Evolutionary conservation across 23 red algal genomes (phyloP), one percentile per base, ranked within the genome.

Genomic region (Pyropia haitanensis): DNA sequence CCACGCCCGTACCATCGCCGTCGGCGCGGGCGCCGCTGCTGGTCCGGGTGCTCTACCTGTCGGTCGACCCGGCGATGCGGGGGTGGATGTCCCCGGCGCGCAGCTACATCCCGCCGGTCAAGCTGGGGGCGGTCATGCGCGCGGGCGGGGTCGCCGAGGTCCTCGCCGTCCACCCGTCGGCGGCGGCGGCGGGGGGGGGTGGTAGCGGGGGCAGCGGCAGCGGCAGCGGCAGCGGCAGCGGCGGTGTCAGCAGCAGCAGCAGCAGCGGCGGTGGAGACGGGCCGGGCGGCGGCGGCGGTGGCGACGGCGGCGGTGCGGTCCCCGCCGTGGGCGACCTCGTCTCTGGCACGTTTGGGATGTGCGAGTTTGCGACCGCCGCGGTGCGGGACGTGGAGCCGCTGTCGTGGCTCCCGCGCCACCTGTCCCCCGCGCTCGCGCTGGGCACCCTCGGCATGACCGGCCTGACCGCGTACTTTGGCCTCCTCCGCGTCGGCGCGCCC

Each of bases 391-490:
- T 90, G 29, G 67, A 27, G 46, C 53, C 57, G 4, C 39, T 46
- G 68, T 69, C 19, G 63, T 25, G 23, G 74, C 59, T 8, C 84
- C 84, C 18, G 5, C 49, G 20, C 63, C 31, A 17, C 51, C 68
- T 30, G 14, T 67, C 12, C 3, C 53, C 27, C 68, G 68, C 2
- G 61, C 61, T 31, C 39, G 57, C 63, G 17, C 71, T 90, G 25
- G 76, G 86, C 26, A 75, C 80, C 16, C 70, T 90, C 17, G 86
- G 86, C 16, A 81, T 51, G 18, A 90, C 77, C 25, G 86, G 86
- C 28, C 58, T 68, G 53, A 90, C 86, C 7, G 86, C 86, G n/a
- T 81, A 81, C 64, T 90, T 81, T 77, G 86, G 86, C 19, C 56
- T 90, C 21, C 46, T 81, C 9, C 27, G 76, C 17, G 60, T 90